Base-by-base conservation (phyloP, 805 yeast species). In the Ogataea trehalophila region DNA sequence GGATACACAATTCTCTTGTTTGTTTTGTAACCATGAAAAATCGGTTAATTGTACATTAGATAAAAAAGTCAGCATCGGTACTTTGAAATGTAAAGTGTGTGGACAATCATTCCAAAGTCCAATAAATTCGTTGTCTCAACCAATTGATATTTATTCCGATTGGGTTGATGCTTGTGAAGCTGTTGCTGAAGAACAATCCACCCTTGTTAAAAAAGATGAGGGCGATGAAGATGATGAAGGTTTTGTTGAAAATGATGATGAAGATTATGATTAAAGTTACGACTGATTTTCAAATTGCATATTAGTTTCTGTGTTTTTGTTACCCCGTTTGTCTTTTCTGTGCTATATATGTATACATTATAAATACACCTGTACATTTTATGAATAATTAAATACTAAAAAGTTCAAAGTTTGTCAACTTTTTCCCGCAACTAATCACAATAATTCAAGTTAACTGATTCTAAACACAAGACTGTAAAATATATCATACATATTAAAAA, bases 91-190 rank as follows among this genome's bases (percentile, higher is more conserved):
- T 67, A 94, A 94, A 63, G 85, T 90, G 33, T 92, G 99, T 65
- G 97, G 97, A 0, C 97, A 91, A 66, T 77, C 80, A 36, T 92
- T 94, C 72, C 97, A 91, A 65, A 80, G 95, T 4, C 81, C 90
- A 41, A 88, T 91, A 56, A 88, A 88, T 65, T 79, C 88, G 4
- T 71, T 85, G 44, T 81, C 89, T 15, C 96, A 87, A 48, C 96
- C 99, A 0, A 90, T 92, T 38, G 99, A 92, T 68, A 86, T 92
- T 15, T 92, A 92, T 63, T 85, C 95, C 42, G 98, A 92, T 65
- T 92, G 99, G 99, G 89, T 89, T 45, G 99, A 92, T 72, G 98
- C 98, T 1, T 87, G 92, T 68, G 95, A 86, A 59, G 89, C 87
- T 33, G 85, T 87, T 44, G 94, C 92, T 0, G 87, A 85, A 55